Base-by-base conservation (phyloP, 257 asterid species). In the Solanum peruvianum region DNA sequence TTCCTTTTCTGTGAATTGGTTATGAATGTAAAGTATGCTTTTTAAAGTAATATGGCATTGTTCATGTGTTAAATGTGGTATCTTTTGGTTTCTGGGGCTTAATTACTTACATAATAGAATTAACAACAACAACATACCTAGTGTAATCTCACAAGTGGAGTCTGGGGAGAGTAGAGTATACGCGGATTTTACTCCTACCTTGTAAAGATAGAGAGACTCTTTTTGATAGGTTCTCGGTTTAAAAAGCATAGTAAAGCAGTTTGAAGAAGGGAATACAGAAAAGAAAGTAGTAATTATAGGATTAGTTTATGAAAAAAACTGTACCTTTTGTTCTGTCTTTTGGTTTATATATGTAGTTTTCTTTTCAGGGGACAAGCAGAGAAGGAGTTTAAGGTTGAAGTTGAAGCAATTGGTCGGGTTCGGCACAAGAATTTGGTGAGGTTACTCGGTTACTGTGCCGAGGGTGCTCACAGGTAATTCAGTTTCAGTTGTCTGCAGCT, bases 321-420 rank as follows among this genome's bases (percentile, higher is more conserved):
- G 10, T 66, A 42, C 4, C 11, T 35, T 78, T 41, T 41, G 83
- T 78, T 23, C 39, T 70, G 31, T 45, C 7, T 60, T 73, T 35
- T 60, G 64, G 6, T 60, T 71, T 62, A 83, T 37, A 84, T 37
- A 21, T 56, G 52, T 33, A 78, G 64, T 44, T 84, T 86, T 52
- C 64, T 85, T 86, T 87, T 35, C 86, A 96, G 99, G 90, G 99
- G 99, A 66, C 99, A 96, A 92, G 99, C 99, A 4, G 99, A 96
- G 91, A 93, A 93, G 82, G 99, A 96, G 86, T 96, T 96, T 85
- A 96, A 95, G 93, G 99, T 95, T 62, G 99, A 96, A 90, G 99
- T 96, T 9, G 99, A 96, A 86, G 99, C 94, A 44, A 96, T 96
- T 82, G 99, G 99, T 64, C 97, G 98, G 2, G 99, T 96, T 4